Evolutionary conservation across 116 monocot species (phyloP).

Genomic region (Cymodocea nodosa): DNA sequence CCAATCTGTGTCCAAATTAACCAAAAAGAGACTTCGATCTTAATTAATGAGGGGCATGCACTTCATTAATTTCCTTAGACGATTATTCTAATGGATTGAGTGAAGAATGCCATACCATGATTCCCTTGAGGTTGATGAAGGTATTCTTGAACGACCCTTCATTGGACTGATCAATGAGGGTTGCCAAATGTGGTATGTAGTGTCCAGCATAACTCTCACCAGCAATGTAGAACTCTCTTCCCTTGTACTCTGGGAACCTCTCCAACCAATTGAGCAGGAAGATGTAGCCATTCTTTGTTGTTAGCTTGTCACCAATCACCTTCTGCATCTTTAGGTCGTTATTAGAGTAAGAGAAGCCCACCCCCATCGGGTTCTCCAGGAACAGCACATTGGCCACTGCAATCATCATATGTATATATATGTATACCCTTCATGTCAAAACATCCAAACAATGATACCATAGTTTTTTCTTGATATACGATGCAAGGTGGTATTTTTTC

Average conservation of each 20-base stretch:
- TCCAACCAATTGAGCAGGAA: slow-evolving; percentile 14
- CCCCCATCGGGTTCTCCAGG: slow-evolving; percentile 7
- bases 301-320: neutral
- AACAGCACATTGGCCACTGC: slow-evolving; percentile 11
- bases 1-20: slow-evolving; percentile 3
- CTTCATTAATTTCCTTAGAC: neutral
- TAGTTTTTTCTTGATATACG: no score
- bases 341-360: slow-evolving; percentile 13
- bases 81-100: neutral
- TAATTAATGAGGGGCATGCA: neutral
- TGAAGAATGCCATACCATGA: neutral
- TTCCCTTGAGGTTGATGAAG: slow-evolving; percentile 11
- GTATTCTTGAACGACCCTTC: neutral
- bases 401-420: neutral
- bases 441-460: no score
- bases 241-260: slow-evolving; percentile 10
- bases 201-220: slow-evolving; percentile 14
- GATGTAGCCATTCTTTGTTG: neutral
- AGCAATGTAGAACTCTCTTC: slow-evolving; percentile 10
- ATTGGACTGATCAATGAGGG: neutral
- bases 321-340: slow-evolving; percentile 3
- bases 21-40: neutral
- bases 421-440: no score
- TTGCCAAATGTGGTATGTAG: slow-evolving; percentile 6
- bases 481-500: neutral